A percentile compares a stretch with the other conserved stretches of the same genome.
These are phyloP conservation scores for Trametes maxima DNA, from an alignment of 768 basidiomycete genomes.

Conservation along the genomic window DNA sequence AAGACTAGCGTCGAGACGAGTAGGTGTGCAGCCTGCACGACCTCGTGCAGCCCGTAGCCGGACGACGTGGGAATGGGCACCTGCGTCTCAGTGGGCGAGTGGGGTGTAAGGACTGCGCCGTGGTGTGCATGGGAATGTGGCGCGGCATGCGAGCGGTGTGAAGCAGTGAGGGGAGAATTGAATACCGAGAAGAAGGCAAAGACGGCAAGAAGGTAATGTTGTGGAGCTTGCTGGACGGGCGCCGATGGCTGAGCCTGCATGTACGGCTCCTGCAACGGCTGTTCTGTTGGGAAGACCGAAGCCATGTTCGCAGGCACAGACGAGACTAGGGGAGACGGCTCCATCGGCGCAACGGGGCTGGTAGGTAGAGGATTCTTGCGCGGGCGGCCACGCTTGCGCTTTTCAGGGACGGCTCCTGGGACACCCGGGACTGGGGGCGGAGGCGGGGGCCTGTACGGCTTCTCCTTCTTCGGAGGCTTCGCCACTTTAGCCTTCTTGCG, in stretches of 20 bases:
- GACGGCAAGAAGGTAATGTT: slow-evolving; percentile 77
- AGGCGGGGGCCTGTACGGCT: slow-evolving; percentile 38
- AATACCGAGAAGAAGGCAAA: slow-evolving; percentile 88
- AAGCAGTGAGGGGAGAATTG: slow-evolving; percentile 66
- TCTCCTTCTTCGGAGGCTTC: slow-evolving; percentile 46
- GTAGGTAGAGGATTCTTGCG: slow-evolving; percentile 65
- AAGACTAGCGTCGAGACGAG: slow-evolving; percentile 66
- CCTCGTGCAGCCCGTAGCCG: slow-evolving; percentile 51
- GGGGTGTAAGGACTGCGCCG: slow-evolving; percentile 56
- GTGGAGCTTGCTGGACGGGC: slow-evolving; percentile 29
- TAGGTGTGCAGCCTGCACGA: slow-evolving; percentile 66
- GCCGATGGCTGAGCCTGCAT: slow-evolving; percentile 12
- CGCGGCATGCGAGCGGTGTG: slow-evolving; percentile 32
- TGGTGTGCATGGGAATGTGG: slow-evolving; percentile 44
- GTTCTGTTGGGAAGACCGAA: slow-evolving; percentile 23
- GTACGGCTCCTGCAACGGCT: slow-evolving; percentile 22
- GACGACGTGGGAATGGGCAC: slow-evolving; percentile 24
- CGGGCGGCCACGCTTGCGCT: slow-evolving; percentile 83
- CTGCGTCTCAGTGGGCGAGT: slow-evolving; percentile 27
- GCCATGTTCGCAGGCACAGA: slow-evolving; percentile 17
- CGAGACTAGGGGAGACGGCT: slow-evolving; percentile 21
- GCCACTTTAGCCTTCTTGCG: slow-evolving; percentile 64
- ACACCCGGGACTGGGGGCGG: slow-evolving; percentile 36
- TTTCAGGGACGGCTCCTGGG: slow-evolving; percentile 55
- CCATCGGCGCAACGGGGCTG: slow-evolving; percentile 22